A percentile compares a stretch with the other conserved stretches of the same genome.
These are phyloP conservation scores for Aspergillus transmontanensis DNA, from an alignment of 2,329 filamentous ascomycete species.

Conservation along the genomic window DNA sequence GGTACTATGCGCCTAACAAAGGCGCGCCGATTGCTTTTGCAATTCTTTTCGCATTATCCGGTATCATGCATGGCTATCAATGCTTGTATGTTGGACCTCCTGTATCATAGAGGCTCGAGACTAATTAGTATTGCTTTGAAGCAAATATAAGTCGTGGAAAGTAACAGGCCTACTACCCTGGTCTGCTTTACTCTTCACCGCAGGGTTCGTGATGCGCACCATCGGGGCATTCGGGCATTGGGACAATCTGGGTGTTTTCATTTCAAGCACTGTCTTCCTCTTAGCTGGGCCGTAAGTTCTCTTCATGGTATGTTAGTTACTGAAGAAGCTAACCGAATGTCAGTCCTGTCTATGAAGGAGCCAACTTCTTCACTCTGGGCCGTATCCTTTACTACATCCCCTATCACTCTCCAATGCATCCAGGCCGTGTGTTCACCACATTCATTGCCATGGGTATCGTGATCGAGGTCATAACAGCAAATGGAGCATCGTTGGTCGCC, in stretches of 20 bases:
- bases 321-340: neutral
- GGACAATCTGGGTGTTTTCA: conserved; percentile 40
- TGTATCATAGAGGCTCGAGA: neutral
- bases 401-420: conserved; percentile 55
- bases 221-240: conserved; percentile 40
- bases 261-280: conserved; percentile 42
- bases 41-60: conserved; percentile 43
- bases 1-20: conserved; percentile 46
- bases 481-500: conserved; percentile 52
- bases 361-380: conserved; percentile 56
- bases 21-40: conserved; percentile 45
- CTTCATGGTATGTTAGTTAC: neutral
- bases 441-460: conserved; percentile 57
- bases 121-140: conserved; percentile 18
- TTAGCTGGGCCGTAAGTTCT: conserved; percentile 42
- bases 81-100: conserved; percentile 30
- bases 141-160: conserved; percentile 44
- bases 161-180: conserved; percentile 46
- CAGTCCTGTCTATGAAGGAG: conserved; percentile 45
- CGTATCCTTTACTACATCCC: conserved; percentile 53
- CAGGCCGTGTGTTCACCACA: conserved; percentile 60
- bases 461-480: conserved; percentile 53
- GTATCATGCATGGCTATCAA: conserved; percentile 41
- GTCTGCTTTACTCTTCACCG: conserved; percentile 44
- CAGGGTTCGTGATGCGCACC: conserved; percentile 41